phyloP scores from a whole-genome alignment of 352 stramenopile genomes.

The Plasmopara halstedii region DNA sequence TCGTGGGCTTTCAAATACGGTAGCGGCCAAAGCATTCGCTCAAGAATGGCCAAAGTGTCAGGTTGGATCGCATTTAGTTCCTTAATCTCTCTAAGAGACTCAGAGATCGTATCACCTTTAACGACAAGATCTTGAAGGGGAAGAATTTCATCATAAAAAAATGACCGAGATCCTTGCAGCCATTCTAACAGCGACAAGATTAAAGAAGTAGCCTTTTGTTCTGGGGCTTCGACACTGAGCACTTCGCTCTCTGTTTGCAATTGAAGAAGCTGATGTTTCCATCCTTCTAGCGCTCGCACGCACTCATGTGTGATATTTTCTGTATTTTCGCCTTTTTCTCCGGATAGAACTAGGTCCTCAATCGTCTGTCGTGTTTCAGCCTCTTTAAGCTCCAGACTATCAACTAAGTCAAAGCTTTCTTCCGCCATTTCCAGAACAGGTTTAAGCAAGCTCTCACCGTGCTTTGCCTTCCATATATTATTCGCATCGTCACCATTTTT shows the following conservation, averaged over 20 bases:
- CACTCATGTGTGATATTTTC: conserved; percentile 48
- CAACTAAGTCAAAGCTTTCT: conserved; percentile 54
- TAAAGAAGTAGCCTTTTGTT: conserved; percentile 37
- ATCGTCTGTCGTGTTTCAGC: conserved; percentile 48
- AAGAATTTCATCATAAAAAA: conserved; percentile 75
- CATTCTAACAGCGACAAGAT: conserved; percentile 67
- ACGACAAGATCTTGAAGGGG: conserved; percentile 53
- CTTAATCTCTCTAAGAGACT: conserved; percentile 22
- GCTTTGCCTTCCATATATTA: conserved; percentile 16
- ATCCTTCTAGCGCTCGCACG: conserved; percentile 63
- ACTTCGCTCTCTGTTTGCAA: conserved; percentile 52
- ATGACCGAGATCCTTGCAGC: conserved; percentile 62
- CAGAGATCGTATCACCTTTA: conserved; percentile 34
- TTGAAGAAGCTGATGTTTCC: conserved; percentile 53
- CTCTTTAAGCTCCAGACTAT: conserved; percentile 58
- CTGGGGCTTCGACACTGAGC: conserved; percentile 58
- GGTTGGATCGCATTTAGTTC: conserved; percentile 14
- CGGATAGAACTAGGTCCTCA: conserved; percentile 44
- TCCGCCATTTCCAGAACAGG: conserved; percentile 56
- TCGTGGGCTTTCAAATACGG: conserved; percentile 57
- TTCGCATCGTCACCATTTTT: conserved; percentile 18
- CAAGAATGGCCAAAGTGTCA: conserved; percentile 33
- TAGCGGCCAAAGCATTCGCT: conserved; percentile 65
- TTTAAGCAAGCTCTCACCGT: conserved; percentile 38
- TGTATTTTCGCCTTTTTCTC: conserved; percentile 18